Percentiles rank a stretch among this genome's conserved stretches.
These are phyloP conservation scores for Triticum turgidum DNA, from an alignment of 176 grass and related monocot species.

Conservation along the genomic window DNA sequence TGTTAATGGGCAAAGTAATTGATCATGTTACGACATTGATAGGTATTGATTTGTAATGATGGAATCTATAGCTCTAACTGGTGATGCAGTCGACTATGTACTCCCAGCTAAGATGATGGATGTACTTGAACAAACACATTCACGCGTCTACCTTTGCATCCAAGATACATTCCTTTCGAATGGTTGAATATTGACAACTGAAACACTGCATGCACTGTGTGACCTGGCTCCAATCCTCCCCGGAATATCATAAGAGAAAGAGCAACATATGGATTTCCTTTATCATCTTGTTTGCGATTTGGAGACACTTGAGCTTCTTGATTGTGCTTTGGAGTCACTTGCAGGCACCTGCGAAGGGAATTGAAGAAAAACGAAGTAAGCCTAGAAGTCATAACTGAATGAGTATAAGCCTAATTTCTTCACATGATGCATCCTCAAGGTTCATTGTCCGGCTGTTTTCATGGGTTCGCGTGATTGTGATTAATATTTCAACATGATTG, in stretches of 20 bases:
- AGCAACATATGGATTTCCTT: slow-evolving; percentile 11
- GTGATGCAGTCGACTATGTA: neutral
- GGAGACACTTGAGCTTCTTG: neutral
- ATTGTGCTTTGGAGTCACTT: slow-evolving; percentile 5
- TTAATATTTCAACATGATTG: neutral
- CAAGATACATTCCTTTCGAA: neutral
- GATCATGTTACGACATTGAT: neutral
- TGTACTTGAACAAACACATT: neutral
- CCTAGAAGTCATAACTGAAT: neutral
- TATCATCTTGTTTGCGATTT: neutral
- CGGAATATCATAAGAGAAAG: neutral
- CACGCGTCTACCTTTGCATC: slow-evolving; percentile 7
- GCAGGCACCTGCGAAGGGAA: neutral
- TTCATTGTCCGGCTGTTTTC: neutral
- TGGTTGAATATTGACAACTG: slow-evolving; percentile 33
- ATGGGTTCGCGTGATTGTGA: neutral
- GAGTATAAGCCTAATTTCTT: neutral
- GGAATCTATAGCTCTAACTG: neutral
- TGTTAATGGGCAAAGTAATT: neutral
- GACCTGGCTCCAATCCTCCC: neutral
- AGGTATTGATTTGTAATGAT: neutral
- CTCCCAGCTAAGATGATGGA: neutral
- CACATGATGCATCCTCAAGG: neutral
- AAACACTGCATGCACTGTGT: neutral
- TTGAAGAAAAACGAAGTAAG: neutral